Base-by-base conservation (phyloP, 441 rosid species). In the Erysimum cheiri region DNA sequence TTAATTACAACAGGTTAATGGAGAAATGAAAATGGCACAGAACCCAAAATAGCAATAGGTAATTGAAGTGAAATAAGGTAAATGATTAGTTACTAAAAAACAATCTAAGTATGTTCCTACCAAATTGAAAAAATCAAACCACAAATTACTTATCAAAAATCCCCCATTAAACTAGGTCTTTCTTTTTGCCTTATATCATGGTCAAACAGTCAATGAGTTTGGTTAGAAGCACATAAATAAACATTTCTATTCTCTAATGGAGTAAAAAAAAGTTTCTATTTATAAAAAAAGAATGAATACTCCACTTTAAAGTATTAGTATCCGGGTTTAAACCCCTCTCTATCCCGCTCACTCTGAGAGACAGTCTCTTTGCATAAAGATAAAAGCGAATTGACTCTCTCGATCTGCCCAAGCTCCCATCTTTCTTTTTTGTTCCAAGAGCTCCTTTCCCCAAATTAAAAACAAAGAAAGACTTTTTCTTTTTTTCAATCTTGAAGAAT, bases 291-390 rank as follows among this genome's bases (percentile, higher is more conserved):
- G 19, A 65, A 2, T 2, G 8, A 48, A 15, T 56, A 54, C n/a
- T n/a, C n/a, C n/a, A n/a, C n/a, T n/a, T 43, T 29, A 3, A 26
- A 60, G 10, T 47, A 69, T 6, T 47, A 69, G 8, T 59, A 61
- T 53, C 81, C n/a, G n/a, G n/a, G n/a, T 83, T 79, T 69, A 82
- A 86, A 75, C 57, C 68, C 24, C 33, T 29, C 40, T 40, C 50
- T 57, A 71, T 80, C 87, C 90, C 93, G 90, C 90, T 79, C 88
- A 65, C 73, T 43, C 69, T n/a, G 62, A 10, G 49, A 60, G 68
- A 74, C 69, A 49, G 62, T 41, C 43, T 15, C 73, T 67, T 74
- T 60, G 72, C 77, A 39, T 73, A 22, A 19, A 22, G 24, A 22
- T 22, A 74, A 74, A 74, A 74, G 69, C 58, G 22, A 67, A 48